Evolutionary conservation across 208 protist genomes (phyloP).

Genomic region (Acanthamoeba royreba): DNA sequence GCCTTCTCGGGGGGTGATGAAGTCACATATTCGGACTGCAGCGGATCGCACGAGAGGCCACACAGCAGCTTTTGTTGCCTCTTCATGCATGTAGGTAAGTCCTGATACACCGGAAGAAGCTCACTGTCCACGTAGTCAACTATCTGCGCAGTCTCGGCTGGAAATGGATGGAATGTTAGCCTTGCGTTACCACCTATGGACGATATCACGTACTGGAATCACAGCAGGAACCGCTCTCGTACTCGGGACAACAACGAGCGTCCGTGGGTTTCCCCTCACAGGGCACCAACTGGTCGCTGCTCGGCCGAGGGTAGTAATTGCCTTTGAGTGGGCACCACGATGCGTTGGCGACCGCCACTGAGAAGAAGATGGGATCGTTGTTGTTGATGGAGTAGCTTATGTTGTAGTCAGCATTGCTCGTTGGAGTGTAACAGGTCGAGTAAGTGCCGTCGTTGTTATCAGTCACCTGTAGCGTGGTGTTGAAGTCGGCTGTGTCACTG

Average conservation of each 20-base stretch:
- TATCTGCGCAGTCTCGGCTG: neutral
- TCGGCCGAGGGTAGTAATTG: neutral
- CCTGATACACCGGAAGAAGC: neutral
- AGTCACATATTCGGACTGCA: neutral
- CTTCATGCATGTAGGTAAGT: neutral
- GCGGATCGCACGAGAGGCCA: slow-evolving; percentile 22
- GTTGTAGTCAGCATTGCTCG: neutral
- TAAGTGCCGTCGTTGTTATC: slow-evolving; percentile 29
- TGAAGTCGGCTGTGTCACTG: neutral
- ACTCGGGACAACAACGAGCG: neutral
- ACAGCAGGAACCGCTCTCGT: neutral
- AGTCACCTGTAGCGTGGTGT: neutral
- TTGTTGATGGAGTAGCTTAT: neutral
- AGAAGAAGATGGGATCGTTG: neutral
- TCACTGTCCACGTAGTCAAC: neutral
- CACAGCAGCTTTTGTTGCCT: neutral
- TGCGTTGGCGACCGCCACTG: neutral
- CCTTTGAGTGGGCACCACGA: slow-evolving; percentile 27
- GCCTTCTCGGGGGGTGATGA: no score
- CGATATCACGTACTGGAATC: neutral
- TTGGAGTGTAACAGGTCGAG: neutral
- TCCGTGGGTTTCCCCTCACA: neutral
- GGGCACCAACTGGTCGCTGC: neutral
- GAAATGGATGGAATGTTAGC: neutral
- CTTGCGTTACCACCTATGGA: no score